Evolutionary conservation across 306 rosid genomes (phyloP), one percentile per base, ranked within the genome.

Genomic region (Cucumis melo): DNA sequence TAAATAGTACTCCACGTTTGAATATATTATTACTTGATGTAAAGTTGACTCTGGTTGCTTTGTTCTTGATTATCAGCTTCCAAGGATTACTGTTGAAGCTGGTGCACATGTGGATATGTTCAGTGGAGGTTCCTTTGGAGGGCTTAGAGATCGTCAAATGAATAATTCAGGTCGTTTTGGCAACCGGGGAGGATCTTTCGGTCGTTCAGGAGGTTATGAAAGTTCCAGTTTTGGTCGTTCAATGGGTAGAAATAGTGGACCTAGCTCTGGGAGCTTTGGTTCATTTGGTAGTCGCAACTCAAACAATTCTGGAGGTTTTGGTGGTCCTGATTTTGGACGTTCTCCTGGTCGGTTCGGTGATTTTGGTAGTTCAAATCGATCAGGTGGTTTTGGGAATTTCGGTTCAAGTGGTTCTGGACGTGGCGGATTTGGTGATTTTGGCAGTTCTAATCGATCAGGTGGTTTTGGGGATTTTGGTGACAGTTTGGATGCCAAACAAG

Each of bases 51-150:
- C 79, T 80, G 80, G 75, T 78, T 36, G 11, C 53, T 77, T 76
- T 68, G 78, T 80, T 68, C 58, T 42, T 80, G 64, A 81, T 85
- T 77, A 82, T 80, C 91, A 95, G 99, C 90, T 95, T 41, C 93
- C 98, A 5, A 83, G 55, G 51, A 88, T 94, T 75, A 78, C 92
- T 53, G 89, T 81, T 77, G 97, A 88, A 51, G 78, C 87, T 56
- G 79, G 89, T 57, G 83, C 80, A 76, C 84, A 85, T 34, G 62
- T 81, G 55, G 87, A 81, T 72, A 80, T 85, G 83, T 77, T 84
- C 62, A 72, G 86, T 34, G 86, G 77, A 83, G 88, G 95, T 41
- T 80, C 83, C 58, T 79, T 2, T 51, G 90, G 89, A 80, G 86
- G 86, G 77, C 27, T 10, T 23, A 85, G 83, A 82, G 86, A 81